These are phyloP conservation scores for Suhomyces emberorum DNA, from an alignment of 805 yeast genomes.

Conservation along the genomic window DNA sequence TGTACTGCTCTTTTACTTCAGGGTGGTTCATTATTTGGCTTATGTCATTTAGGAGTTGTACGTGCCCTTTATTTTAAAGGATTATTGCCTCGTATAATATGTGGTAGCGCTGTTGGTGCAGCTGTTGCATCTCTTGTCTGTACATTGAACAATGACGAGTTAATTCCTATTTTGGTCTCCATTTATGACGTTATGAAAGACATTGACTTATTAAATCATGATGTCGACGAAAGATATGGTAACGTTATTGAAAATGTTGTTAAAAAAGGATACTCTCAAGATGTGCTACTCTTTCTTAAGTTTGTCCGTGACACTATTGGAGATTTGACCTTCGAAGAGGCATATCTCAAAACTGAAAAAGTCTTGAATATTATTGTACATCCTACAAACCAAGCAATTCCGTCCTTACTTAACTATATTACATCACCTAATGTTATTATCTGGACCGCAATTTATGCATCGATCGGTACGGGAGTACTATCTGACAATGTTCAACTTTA, in stretches of 20 bases:
- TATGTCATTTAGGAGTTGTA: constrained; percentile 91
- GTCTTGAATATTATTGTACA: constrained; percentile 82
- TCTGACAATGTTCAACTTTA: constrained; percentile 53
- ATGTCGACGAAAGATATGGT: constrained; percentile 58
- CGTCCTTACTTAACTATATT: constrained; percentile 77
- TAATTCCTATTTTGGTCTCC: constrained; percentile 43
- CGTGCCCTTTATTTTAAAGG: constrained; percentile 75
- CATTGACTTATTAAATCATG: constrained; percentile 47
- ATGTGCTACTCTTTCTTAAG: constrained; percentile 71
- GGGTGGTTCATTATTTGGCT: constrained; percentile 93
- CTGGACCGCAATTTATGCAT: constrained; percentile 82
- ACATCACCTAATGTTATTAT: constrained; percentile 91
- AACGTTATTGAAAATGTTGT: constrained; percentile 72
- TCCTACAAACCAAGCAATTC: constrained; percentile 69
- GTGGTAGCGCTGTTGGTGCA: constrained; percentile 94
- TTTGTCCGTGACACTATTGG: constrained; percentile 76
- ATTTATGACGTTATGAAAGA: constrained; percentile 41
- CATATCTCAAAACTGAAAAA: constrained; percentile 73
- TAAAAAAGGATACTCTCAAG: constrained; percentile 82
- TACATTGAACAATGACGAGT: constrained; percentile 63
- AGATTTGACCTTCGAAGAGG: constrained; percentile 89
- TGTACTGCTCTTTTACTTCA: constrained; percentile 86
- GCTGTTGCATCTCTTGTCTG: constrained; percentile 86
- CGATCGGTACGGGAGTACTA: constrained; percentile 69
- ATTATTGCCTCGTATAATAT: constrained; percentile 76